phyloP scores from a whole-genome alignment of 2,329 filamentous ascomycete species.

The Fusarium nanum region DNA sequence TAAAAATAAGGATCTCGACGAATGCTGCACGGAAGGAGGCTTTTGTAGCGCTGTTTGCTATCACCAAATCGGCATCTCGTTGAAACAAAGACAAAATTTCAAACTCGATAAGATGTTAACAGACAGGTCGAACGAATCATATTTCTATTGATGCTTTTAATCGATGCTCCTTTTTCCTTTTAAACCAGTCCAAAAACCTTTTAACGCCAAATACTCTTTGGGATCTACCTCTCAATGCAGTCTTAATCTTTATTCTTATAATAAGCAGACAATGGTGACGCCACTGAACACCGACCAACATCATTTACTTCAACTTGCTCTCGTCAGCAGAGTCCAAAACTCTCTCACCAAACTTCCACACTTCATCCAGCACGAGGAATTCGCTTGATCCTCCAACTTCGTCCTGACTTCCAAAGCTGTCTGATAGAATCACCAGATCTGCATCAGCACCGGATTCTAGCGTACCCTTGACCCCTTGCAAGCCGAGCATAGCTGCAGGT shows the following conservation, averaged over 20 bases:
- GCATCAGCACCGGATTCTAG: constrained; percentile 73
- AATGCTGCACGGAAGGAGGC: constrained; percentile 9
- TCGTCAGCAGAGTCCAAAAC: constrained; percentile 52
- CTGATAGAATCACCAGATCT: constrained; percentile 75
- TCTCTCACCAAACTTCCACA: constrained; percentile 80
- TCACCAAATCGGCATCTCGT: constrained; percentile 16
- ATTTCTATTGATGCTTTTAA: constrained; percentile 12
- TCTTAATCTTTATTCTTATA: constrained; percentile 16
- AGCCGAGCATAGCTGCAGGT: constrained; percentile 79
- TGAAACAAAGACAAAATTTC: background rate
- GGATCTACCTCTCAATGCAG: constrained; percentile 19
- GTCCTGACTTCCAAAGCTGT: constrained; percentile 52
- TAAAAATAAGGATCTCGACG: constrained; percentile 9
- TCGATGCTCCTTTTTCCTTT: background rate
- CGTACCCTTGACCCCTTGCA: constrained; percentile 74
- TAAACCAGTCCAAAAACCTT: background rate
- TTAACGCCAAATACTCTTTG: constrained; percentile 8
- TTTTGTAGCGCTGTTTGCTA: constrained; percentile 8
- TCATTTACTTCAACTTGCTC: constrained; percentile 30
- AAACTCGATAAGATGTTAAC: background rate
- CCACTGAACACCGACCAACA: constrained; percentile 4
- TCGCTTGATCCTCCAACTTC: constrained; percentile 55
- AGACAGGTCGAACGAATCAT: background rate
- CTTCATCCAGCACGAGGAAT: constrained; percentile 75
- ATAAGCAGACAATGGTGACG: constrained; percentile 2